Conservation (phyloP, 2,329 filamentous ascomycete species). For the Pseudovirgaria hyperparasitica region DNA sequence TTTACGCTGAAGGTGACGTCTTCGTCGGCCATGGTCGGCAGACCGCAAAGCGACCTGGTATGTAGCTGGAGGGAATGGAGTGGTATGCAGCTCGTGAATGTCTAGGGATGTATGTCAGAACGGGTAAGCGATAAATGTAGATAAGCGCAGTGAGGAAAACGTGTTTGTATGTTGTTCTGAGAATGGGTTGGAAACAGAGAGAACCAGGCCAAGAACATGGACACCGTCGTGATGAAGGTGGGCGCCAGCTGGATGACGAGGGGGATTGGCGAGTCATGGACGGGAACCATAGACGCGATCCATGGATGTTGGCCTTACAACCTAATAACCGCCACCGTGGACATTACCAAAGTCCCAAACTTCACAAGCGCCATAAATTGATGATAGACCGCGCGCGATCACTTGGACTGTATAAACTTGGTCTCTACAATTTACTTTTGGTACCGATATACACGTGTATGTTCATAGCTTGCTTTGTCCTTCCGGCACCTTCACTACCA, state of each 20-base stretch:
- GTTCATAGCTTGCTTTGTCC: conserved; percentile 22
- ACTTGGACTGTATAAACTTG: too few relatives aligned
- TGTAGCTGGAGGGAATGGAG: background rate
- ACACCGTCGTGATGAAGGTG: background rate
- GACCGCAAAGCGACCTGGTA: too few relatives aligned
- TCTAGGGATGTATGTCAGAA: background rate
- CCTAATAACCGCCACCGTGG: too few relatives aligned
- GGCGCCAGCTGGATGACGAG: background rate
- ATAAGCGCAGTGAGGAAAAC: background rate
- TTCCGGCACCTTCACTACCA: conserved; percentile 67
- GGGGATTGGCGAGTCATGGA: background rate
- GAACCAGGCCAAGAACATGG: too few relatives aligned
- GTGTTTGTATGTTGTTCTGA: background rate
- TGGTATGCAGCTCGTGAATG: background rate
- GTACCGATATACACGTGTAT: too few relatives aligned
- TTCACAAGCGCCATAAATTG: too few relatives aligned
- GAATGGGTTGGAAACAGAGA: too few relatives aligned
- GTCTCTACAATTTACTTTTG: too few relatives aligned
- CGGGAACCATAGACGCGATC: background rate
- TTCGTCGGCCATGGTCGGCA: conserved; percentile 50
- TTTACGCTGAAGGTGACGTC: conserved; percentile 95
- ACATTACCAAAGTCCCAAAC: too few relatives aligned
- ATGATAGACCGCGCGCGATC: too few relatives aligned
- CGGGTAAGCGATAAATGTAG: too few relatives aligned
- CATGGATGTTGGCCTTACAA: background rate